A percentile compares a stretch with the other conserved stretches of the same genome.
These are phyloP conservation scores for Nitzschia sp. DNA, from an alignment of 108 stramenopile genomes.

Conservation along the genomic window DNA sequence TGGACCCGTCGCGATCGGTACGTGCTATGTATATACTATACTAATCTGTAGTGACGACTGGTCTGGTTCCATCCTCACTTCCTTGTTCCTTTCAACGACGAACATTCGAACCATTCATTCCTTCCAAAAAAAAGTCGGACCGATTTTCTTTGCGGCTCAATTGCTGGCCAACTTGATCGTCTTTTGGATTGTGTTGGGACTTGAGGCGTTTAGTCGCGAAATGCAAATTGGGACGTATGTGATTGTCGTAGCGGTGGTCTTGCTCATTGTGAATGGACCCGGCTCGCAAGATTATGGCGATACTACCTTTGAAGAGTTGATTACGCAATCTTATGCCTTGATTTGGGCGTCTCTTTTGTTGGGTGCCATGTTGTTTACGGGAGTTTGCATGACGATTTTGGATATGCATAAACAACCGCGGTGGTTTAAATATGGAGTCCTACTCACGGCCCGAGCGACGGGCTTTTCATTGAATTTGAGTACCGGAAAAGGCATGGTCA, in stretches of 20 bases:
- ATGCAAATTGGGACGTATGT: constrained; percentile 43
- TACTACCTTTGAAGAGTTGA: constrained; percentile 10
- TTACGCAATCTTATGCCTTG: constrained; percentile 28
- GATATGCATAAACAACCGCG: background rate
- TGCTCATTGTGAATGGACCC: constrained; percentile 45
- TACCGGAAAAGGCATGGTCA: constrained; percentile 22
- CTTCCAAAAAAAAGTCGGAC: constrained; percentile 31
- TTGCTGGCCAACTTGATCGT: constrained; percentile 38
- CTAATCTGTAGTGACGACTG: no score
- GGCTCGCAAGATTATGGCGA: background rate
- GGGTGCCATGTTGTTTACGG: constrained; percentile 10
- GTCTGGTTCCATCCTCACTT: no score
- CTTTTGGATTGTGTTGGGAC: constrained; percentile 30
- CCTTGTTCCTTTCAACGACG: background rate
- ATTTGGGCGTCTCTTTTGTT: constrained; percentile 31
- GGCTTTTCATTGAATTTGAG: constrained; percentile 32
- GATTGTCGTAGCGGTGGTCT: constrained; percentile 32
- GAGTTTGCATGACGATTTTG: constrained; percentile 5
- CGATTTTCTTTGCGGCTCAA: constrained; percentile 25
- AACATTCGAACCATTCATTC: background rate
- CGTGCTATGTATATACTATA: no score
- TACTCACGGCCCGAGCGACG: constrained; percentile 33
- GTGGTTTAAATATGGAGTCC: constrained; percentile 8
- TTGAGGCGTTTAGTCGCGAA: constrained; percentile 30
- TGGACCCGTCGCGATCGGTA: constrained; percentile 31